Conservation (phyloP, 2,329 filamentous ascomycete species). For the Colletotrichum sp. region DNA sequence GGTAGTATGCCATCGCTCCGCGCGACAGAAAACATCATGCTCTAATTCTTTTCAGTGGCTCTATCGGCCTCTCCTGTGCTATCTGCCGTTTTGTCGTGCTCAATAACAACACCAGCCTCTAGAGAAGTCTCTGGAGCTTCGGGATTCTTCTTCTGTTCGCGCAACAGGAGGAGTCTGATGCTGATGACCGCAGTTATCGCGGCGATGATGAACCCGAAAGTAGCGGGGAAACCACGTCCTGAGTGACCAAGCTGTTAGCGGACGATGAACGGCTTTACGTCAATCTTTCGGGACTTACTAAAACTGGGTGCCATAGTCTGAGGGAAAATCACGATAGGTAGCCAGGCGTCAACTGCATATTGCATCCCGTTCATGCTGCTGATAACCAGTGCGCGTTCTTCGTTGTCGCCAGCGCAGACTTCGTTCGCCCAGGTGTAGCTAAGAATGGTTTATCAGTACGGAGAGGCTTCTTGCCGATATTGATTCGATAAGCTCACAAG, state of each 20-base stretch:
- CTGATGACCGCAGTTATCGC: neutral
- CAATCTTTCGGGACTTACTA: neutral
- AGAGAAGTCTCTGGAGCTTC: neutral
- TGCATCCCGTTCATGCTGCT: constrained; percentile 30
- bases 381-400: constrained; percentile 34
- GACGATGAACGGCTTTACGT: neutral
- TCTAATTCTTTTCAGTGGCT: neutral
- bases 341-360: constrained; percentile 10
- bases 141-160: constrained; percentile 5
- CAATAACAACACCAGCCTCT: neutral
- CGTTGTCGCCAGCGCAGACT: constrained; percentile 24
- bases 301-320: constrained; percentile 2
- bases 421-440: constrained; percentile 11
- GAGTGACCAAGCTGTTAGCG: neutral
- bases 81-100: neutral
- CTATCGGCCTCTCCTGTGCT: neutral
- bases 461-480: accelerated
- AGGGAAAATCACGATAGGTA: constrained; percentile 4
- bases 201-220: constrained; percentile 16
- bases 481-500: neutral
- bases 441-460: neutral
- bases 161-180: neutral
- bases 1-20: neutral
- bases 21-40: neutral
- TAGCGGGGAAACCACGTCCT: constrained; percentile 19